These are phyloP conservation scores for Hymenoscyphus salicellus DNA, from an alignment of 2,329 filamentous ascomycete genomes.

Conservation along the genomic window DNA sequence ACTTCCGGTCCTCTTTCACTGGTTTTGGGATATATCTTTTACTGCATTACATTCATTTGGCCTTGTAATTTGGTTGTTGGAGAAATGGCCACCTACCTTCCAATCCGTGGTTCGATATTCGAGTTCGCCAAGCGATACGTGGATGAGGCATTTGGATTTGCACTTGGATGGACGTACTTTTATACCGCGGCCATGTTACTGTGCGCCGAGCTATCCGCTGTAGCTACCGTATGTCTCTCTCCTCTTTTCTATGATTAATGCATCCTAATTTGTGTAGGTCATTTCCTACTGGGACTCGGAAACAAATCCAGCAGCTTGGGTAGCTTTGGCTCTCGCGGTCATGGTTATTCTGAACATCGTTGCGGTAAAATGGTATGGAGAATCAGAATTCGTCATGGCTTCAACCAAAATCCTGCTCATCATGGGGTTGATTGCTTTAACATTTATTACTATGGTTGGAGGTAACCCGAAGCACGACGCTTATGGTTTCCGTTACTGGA, in stretches of 20 bases:
- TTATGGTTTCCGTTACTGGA: constrained; percentile 68
- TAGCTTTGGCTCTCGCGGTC: constrained; percentile 38
- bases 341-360: constrained; percentile 50
- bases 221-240: constrained; percentile 31
- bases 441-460: constrained; percentile 77
- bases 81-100: constrained; percentile 56
- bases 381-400: constrained; percentile 59
- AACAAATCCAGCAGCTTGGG: constrained; percentile 38
- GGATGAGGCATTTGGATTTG: constrained; percentile 53
- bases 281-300: constrained; percentile 46
- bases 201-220: background rate
- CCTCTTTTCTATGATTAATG: constrained; percentile 17
- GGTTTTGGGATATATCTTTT: constrained; percentile 39
- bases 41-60: constrained; percentile 7
- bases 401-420: constrained; percentile 53
- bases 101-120: constrained; percentile 51
- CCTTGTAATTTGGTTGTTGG: constrained; percentile 37
- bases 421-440: constrained; percentile 67
- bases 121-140: constrained; percentile 53
- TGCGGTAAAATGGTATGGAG: constrained; percentile 54
- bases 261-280: constrained; percentile 41
- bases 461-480: constrained; percentile 69
- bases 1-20: constrained; percentile 49
- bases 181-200: constrained; percentile 50
- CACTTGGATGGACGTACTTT: constrained; percentile 59